Evolutionary conservation across 352 stramenopile genomes (phyloP), one percentile per base, ranked within the genome.

Genomic region (Pythium aristosporum): DNA sequence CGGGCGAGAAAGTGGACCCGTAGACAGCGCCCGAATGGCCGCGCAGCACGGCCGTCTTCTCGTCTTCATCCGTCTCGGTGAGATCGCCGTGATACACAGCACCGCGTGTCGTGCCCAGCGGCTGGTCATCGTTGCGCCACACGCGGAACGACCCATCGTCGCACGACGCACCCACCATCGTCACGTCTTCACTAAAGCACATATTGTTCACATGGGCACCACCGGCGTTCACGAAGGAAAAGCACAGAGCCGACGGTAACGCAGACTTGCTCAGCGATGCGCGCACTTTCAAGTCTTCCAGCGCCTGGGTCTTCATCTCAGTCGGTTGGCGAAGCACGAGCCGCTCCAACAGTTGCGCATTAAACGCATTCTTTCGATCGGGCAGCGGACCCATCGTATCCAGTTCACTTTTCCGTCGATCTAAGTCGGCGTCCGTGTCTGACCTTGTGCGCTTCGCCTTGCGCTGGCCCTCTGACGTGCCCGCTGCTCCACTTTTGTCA

Each of bases 1-100:
- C 89, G 0, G 89, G 89, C 0, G 89, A 93, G 52, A 96, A 97
- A 41, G 73, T 80, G 18, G 86, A 74, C 30, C 83, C 82, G 25
- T 94, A 96, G n/a, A 97, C 86, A n/a, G 87, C 84, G 13, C 81
- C 76, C 16, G 84, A 87, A 53, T 94, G 86, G 20, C 86, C 86
- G 47, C 84, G 82, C 30, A 94, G 57, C 48, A 91, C 74, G 16
- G 82, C 85, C 11, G 75, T 86, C 55, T 79, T 81, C 53, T 92
- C 83, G 16, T 91, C 80, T 59, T 88, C 78, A 43, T 92, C 80
- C 2, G 76, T 74, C n/a, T 85, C 78, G 0, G 68, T 64, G 34
- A 71, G 58, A n/a, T 66, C 71, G 36, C 78, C 72, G 41, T 88
- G 80, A 60, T 88, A 87, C 21, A 78, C 71, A 1, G 81, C 84